A percentile compares a stretch with the other conserved stretches of the same genome.
Conservation (phyloP, 2,329 filamentous ascomycete genomes). For the Fusarium continuum region DNA sequence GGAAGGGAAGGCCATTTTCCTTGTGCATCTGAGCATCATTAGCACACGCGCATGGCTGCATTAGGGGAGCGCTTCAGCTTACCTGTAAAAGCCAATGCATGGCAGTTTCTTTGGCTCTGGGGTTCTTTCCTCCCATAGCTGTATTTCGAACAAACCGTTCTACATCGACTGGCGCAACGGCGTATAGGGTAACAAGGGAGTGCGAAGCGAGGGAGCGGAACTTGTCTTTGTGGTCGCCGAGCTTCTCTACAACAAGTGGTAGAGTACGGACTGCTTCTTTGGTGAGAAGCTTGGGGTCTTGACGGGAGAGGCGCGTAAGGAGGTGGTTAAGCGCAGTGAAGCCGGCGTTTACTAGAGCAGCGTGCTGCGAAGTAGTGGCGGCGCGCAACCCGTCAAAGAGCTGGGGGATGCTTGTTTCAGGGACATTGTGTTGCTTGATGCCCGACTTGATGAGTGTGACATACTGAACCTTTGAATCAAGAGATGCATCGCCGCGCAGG, state of each 20-base stretch:
- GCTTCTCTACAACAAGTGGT: slow-evolving; percentile 80
- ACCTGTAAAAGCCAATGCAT: slow-evolving; percentile 88
- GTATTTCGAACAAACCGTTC: slow-evolving; percentile 82
- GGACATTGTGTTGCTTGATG: slow-evolving; percentile 93
- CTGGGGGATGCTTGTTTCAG: slow-evolving; percentile 73
- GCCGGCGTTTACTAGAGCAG: slow-evolving; percentile 79
- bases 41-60: slow-evolving; percentile 3
- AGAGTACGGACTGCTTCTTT: slow-evolving; percentile 77
- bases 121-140: slow-evolving; percentile 81
- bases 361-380: slow-evolving; percentile 79
- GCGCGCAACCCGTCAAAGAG: slow-evolving; percentile 85
- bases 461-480: slow-evolving; percentile 75
- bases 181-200: slow-evolving; percentile 80
- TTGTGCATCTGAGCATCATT: slow-evolving; percentile 73
- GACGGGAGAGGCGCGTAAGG: slow-evolving; percentile 83
- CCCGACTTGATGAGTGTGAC: slow-evolving; percentile 82
- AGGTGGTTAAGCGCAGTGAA: slow-evolving; percentile 90
- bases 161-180: slow-evolving; percentile 74
- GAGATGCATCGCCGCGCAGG: slow-evolving; percentile 68
- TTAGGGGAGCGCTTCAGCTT: slow-evolving; percentile 19
- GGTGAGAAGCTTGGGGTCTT: slow-evolving; percentile 78
- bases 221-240: slow-evolving; percentile 90
- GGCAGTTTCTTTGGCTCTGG: slow-evolving; percentile 83
- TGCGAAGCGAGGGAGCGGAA: slow-evolving; percentile 78
- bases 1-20: slow-evolving; percentile 81